Base-by-base conservation (phyloP, 176 grass and related monocot genomes). In the Triticum timopheevii region DNA sequence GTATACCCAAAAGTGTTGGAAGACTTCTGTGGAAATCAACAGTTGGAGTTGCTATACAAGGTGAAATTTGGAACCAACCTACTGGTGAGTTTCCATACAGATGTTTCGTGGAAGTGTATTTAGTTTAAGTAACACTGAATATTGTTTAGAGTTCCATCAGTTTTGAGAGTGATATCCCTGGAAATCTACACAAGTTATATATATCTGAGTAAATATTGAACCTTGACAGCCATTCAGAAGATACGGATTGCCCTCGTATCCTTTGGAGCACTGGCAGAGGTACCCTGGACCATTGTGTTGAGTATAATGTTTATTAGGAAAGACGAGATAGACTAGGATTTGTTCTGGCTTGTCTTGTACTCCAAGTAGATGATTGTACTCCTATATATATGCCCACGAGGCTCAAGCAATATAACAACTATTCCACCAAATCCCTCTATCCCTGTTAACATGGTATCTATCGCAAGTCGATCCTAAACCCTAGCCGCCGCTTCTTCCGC, bases 231-330 rank as follows among this genome's bases (percentile, higher is more conserved):
- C 72, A 10, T 75, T 16, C n/a, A 75, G 12, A 75, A 75, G 72
- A 49, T 75, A 75, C 17, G 72, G 72, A 49, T 76, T 76, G 44
- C 73, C 73, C 13, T 73, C 16, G 17, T 87, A 87, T 24, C 85
- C 85, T 23, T n/a, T 50, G 23, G 35, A 73, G 25, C 85, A 87
- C 13, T 34, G 58, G 34, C 85, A 87, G 2, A 74, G 0, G 69
- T 87, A 81, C 19, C 77, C 67, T 0, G 10, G 36, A 36, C 85
- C n/a, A n/a, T n/a, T n/a, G n/a, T n/a, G n/a, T n/a, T n/a, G n/a
- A n/a, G n/a, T n/a, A n/a, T n/a, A n/a, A n/a, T n/a, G n/a, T n/a
- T n/a, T n/a, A n/a, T n/a, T n/a, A n/a, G n/a, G n/a, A n/a, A n/a
- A n/a, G n/a, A n/a, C n/a, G n/a, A n/a, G n/a, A n/a, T n/a, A n/a